Conservation (phyloP, 306 rosid genomes). For the Ormosia semicastrata region DNA sequence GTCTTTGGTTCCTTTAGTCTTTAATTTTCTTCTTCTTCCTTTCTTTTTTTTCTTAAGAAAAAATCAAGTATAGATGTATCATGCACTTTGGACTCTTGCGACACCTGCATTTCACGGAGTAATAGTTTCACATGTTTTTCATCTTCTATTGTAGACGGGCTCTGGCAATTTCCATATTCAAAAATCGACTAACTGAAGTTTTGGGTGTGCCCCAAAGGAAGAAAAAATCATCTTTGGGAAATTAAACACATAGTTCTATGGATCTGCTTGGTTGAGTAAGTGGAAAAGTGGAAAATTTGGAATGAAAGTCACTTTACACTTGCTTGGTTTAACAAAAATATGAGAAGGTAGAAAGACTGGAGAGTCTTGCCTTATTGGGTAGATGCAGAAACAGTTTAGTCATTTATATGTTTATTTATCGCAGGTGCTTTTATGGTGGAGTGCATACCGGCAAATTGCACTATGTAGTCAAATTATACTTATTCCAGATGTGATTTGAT, state of each 20-base stretch:
- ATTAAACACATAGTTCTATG: neutral
- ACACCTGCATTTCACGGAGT: neutral
- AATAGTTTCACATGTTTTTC: neutral
- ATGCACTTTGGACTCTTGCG: neutral
- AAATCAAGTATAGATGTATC: neutral
- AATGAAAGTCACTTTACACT: neutral
- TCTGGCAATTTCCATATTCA: neutral
- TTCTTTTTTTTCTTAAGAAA: neutral
- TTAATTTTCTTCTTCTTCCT: neutral
- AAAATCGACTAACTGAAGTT: neutral
- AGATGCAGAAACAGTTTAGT: neutral
- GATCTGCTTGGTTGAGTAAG: neutral
- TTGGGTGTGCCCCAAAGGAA: neutral
- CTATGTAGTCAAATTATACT: neutral
- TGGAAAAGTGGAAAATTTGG: neutral
- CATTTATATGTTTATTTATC: neutral
- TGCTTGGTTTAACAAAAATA: neutral
- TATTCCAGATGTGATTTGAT: neutral
- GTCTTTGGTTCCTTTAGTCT: neutral
- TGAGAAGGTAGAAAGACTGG: neutral
- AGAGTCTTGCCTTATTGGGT: neutral
- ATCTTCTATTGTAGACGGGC: neutral
- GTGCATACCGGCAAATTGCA: neutral
- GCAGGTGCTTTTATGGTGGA: neutral
- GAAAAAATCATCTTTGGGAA: neutral